phyloP scores from a whole-genome alignment of 768 basidiomycete species.

The Leucocoprinus sp. region DNA sequence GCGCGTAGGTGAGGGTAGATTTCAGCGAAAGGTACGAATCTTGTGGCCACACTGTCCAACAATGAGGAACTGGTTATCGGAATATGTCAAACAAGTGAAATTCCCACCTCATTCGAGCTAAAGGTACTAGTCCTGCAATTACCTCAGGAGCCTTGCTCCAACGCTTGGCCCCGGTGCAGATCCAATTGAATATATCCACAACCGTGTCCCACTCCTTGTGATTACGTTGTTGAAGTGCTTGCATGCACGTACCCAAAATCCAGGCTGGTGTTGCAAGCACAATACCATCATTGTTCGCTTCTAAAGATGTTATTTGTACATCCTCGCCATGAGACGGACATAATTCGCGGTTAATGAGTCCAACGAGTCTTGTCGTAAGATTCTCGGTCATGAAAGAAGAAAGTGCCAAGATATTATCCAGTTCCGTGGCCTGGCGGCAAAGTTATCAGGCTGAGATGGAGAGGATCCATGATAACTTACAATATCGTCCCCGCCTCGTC shows the following conservation, averaged over 20 bases:
- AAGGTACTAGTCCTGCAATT: conserved; percentile 43
- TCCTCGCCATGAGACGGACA: conserved; percentile 20
- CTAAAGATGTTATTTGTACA: conserved; percentile 13
- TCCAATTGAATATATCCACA: conserved; percentile 46
- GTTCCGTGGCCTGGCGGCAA: conserved; percentile 34
- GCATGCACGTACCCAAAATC: conserved; percentile 55
- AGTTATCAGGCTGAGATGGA: background rate
- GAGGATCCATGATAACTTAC: conserved; percentile 22
- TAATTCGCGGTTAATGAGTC: conserved; percentile 37
- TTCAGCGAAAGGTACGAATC: conserved; percentile 32
- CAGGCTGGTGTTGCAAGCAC: conserved; percentile 36
- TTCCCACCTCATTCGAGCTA: conserved; percentile 42
- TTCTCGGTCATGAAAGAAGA: conserved; percentile 42
- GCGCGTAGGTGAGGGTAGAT: conserved; percentile 45
- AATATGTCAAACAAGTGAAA: background rate
- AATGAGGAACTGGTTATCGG: too few species aligned
- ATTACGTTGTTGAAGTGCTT: conserved; percentile 37
- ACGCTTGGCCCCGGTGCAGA: conserved; percentile 28
- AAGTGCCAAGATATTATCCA: conserved; percentile 48
- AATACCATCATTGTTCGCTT: background rate
- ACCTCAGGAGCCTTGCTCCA: conserved; percentile 57
- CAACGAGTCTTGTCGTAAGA: conserved; percentile 32
- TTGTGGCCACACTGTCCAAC: conserved; percentile 18
- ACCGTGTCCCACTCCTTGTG: conserved; percentile 36
- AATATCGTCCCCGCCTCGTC: conserved; percentile 27